Percentiles rank a stretch among this genome's conserved stretches.
These are phyloP conservation scores for Pisolithus sp. DNA, from an alignment of 768 basidiomycete species.

Conservation along the genomic window DNA sequence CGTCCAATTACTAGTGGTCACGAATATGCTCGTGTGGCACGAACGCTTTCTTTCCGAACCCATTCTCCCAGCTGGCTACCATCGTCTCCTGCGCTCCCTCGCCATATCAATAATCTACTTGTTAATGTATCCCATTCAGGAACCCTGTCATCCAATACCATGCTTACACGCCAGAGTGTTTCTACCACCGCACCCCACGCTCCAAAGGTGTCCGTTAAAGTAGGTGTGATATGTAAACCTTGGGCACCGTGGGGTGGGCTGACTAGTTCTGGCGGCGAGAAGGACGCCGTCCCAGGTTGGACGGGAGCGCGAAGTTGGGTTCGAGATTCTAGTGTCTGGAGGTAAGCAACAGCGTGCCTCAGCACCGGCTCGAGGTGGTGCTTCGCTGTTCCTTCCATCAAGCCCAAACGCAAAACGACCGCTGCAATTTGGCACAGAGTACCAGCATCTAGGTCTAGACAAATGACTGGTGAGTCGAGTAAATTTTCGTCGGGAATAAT, in stretches of 20 bases:
- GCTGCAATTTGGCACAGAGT: conserved; percentile 21
- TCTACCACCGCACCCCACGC: conserved; percentile 51
- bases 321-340: conserved; percentile 25
- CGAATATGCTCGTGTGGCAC: not conserved
- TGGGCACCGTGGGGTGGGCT: conserved; percentile 30
- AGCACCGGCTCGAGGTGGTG: conserved; percentile 29
- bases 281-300: not conserved
- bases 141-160: conserved; percentile 14
- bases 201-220: conserved; percentile 23
- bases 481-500: not conserved
- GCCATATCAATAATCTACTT: conserved; percentile 48
- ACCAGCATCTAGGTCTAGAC: conserved; percentile 15
- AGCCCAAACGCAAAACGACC: conserved; percentile 32
- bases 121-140: conserved; percentile 47
- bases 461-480: not conserved
- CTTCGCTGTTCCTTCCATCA: conserved; percentile 24
- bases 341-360: conserved; percentile 16
- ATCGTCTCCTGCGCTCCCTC: conserved; percentile 33
- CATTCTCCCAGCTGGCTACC: conserved; percentile 40
- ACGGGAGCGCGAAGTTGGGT: conserved; percentile 4
- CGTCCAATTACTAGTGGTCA: not conserved
- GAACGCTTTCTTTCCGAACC: conserved; percentile 13
- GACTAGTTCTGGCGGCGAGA: conserved; percentile 4
- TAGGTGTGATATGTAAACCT: conserved; percentile 31
- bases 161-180: conserved; percentile 31